Conservation (phyloP, 306 rosid species). For the Begonia masoniana region DNA sequence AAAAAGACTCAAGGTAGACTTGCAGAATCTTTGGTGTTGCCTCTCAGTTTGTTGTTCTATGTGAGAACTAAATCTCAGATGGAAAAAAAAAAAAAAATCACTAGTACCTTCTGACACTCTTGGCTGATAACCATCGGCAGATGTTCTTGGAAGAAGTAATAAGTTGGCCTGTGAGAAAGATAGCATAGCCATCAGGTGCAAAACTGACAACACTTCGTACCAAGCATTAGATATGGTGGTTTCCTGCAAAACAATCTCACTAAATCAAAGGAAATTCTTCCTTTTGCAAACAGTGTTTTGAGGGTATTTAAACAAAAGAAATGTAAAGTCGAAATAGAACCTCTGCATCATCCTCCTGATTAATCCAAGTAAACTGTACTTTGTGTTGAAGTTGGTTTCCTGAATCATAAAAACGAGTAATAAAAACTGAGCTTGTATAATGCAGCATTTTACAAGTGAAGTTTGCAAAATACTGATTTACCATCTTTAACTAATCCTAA, state of each 20-base stretch:
- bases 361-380: constrained; percentile 80
- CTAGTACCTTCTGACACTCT: constrained; percentile 75
- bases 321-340: constrained; percentile 21
- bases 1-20: no score
- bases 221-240: constrained; percentile 75
- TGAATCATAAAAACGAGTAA: constrained; percentile 24
- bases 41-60: no score
- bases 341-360: constrained; percentile 95
- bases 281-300: constrained; percentile 6
- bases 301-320: constrained; percentile 6
- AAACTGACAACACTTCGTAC: constrained; percentile 94
- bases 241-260: constrained; percentile 49
- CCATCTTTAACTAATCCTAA: constrained; percentile 92
- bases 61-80: constrained; percentile 3
- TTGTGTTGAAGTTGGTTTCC: constrained; percentile 90
- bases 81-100: constrained; percentile 10
- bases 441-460: constrained; percentile 14
- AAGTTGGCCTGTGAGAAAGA: constrained; percentile 77
- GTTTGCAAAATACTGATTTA: constrained; percentile 18
- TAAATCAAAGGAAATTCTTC: constrained; percentile 10
- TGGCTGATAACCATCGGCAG: constrained; percentile 71
- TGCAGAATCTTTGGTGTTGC: no score
- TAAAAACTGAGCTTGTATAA: constrained; percentile 11
- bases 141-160: constrained; percentile 91
- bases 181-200: constrained; percentile 88